Percentiles rank a stretch among this genome's conserved stretches.
These are phyloP conservation scores for Plicaturopsis crispa DNA, from an alignment of 768 basidiomycete genomes.

Conservation along the genomic window DNA sequence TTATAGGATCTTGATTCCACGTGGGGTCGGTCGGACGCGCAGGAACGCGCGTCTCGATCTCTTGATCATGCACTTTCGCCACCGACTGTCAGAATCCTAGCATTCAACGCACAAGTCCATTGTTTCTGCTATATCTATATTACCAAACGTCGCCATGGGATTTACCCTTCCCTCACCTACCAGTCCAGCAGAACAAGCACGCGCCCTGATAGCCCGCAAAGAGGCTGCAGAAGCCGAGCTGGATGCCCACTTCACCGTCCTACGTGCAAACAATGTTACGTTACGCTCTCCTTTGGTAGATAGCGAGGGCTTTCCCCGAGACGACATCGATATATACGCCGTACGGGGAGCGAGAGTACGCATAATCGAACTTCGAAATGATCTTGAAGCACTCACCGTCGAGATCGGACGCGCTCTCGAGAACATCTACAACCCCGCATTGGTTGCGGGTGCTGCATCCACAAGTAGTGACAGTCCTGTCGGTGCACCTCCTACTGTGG, in stretches of 20 bases:
- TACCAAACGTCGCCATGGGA: no score
- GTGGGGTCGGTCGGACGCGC: no score
- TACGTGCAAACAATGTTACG: constrained; percentile 53
- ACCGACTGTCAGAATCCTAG: no score
- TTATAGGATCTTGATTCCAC: no score
- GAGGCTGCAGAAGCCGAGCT: constrained; percentile 70
- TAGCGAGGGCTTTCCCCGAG: constrained; percentile 81
- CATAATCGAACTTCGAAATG: constrained; percentile 79
- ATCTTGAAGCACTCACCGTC: constrained; percentile 57
- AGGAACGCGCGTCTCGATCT: no score
- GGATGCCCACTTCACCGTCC: constrained; percentile 49
- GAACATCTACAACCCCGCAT: constrained; percentile 49
- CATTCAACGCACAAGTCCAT: no score
- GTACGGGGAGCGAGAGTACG: constrained; percentile 69
- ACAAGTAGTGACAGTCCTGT: no score
- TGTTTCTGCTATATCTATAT: no score
- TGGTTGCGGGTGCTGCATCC: constrained; percentile 7
- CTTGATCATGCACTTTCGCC: no score
- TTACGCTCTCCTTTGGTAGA: constrained; percentile 78
- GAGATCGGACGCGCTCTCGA: constrained; percentile 64
- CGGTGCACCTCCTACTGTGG: no score
- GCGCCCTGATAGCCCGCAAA: constrained; percentile 59
- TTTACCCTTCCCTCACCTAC: constrained; percentile 36
- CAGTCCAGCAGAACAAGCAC: constrained; percentile 48
- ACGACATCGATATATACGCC: constrained; percentile 78